Evolutionary conservation across 1,139 yeast genomes (phyloP).

Genomic region (Entelexis paramagnoliae): DNA sequence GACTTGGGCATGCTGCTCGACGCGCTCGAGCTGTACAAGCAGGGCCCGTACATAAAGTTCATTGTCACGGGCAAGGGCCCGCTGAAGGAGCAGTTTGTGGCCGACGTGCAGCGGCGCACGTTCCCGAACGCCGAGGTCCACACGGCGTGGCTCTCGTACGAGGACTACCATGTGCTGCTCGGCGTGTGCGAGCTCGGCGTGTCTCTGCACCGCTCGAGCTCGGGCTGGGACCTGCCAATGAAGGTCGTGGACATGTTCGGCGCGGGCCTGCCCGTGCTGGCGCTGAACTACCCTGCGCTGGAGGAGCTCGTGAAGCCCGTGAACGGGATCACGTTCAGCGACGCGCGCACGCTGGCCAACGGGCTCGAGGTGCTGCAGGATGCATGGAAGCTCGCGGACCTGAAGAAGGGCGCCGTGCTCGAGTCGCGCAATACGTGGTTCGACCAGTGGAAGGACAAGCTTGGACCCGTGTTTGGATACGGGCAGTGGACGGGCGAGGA

Average conservation of each 20-base stretch:
- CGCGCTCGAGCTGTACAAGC: constrained; percentile 42
- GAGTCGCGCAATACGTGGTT: constrained; percentile 70
- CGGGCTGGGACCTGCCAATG: constrained; percentile 95
- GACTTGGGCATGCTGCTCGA: constrained; percentile 62
- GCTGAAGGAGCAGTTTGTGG: constrained; percentile 36
- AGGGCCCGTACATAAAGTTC: constrained; percentile 39
- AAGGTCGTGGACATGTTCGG: constrained; percentile 95
- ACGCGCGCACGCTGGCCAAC: constrained; percentile 42
- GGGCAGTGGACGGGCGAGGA: constrained; percentile 29
- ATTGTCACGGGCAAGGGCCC: constrained; percentile 96
- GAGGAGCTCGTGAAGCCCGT: constrained; percentile 30
- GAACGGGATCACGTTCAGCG: constrained; percentile 40
- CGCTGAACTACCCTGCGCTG: constrained; percentile 60
- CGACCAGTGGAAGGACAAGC: constrained; percentile 50
- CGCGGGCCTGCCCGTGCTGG: constrained; percentile 84
- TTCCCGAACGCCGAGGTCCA: constrained; percentile 42
- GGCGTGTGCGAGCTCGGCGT: constrained; percentile 79
- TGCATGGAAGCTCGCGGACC: constrained; percentile 27
- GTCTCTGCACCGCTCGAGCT: constrained; percentile 81
- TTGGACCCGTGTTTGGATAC: constrained; percentile 36
- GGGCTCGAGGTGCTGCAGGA: constrained; percentile 43
- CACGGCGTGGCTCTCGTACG: constrained; percentile 67
- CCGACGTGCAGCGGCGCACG: constrained; percentile 25
- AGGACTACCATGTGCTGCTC: constrained; percentile 69
- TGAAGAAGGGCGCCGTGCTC: constrained; percentile 57